Conservation (phyloP, 164 flowering plant genomes). For the Akebia trifoliata region DNA sequence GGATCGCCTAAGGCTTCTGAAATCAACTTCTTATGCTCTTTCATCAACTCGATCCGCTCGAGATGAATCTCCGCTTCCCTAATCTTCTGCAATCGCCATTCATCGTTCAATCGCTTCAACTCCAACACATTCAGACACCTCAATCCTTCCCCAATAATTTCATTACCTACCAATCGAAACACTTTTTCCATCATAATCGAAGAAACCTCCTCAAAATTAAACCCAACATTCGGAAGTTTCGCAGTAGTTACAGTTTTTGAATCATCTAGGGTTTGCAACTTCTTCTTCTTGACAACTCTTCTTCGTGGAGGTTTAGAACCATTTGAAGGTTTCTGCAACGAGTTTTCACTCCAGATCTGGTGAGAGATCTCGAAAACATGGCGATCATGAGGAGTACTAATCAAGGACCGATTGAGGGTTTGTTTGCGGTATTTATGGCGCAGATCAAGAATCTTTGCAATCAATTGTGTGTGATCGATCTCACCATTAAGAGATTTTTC, state of each 20-base stretch:
- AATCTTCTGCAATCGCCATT: constrained; percentile 15
- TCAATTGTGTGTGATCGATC: constrained; percentile 1
- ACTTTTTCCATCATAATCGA: constrained; percentile 4
- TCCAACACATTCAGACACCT: background rate
- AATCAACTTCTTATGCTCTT: constrained; percentile 6
- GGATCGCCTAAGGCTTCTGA: constrained; percentile 7
- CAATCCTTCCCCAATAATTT: constrained; percentile 2
- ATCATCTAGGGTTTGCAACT: background rate
- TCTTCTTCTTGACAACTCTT: background rate
- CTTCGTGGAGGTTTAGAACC: background rate
- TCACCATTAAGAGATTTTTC: constrained; percentile 7
- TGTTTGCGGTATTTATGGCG: constrained; percentile 11
- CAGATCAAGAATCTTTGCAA: constrained; percentile 8
- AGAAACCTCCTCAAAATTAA: constrained; percentile 1
- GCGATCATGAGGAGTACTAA: constrained; percentile 6
- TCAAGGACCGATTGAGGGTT: background rate
- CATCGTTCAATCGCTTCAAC: constrained; percentile 1
- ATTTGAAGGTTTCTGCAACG: background rate
- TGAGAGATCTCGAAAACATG: constrained; percentile 6
- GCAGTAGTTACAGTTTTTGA: background rate
- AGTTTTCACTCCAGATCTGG: constrained; percentile 14
- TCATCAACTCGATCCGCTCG: background rate
- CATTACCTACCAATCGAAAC: background rate
- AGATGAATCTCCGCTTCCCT: constrained; percentile 3
- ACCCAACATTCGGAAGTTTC: background rate